Evolutionary conservation across 768 basidiomycete species (phyloP), one percentile per base, ranked within the genome.

Genomic region (Auricularia auricula-judae): DNA sequence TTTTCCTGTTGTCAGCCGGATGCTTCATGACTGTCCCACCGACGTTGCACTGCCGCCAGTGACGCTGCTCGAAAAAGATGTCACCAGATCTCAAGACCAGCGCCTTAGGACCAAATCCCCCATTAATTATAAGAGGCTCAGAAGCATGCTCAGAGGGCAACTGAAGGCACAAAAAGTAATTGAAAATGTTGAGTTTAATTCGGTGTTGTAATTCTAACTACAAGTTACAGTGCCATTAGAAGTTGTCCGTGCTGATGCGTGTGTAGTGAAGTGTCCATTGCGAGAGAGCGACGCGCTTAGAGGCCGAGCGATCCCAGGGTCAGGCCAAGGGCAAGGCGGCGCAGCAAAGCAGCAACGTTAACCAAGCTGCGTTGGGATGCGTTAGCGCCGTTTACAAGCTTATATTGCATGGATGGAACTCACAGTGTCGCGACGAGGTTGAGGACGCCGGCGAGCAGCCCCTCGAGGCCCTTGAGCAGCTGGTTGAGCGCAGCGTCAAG

Each of bases 371-470:
- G 23, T 66, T 35, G 21, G 34, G 43, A 29, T 11, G 36, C 10
- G 3, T 23, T 3, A 51, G n/a, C 36, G 36, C 7, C 51, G n/a
- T 16, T 18, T 5, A 12, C 3, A 5, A 18, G 10, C 5, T 0
- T 14, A 5, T 8, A 18, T 18, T 51, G 21, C 29, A 51, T 34
- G 29, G 14, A 33, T 14, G 21, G 12, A 18, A 47, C 71, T 61
- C 34, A 72, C 72, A 71, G 39, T 8, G 47, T 64, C 10, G 73
- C 69, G 56, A 74, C 72, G 64, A 74, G 70, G 62, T 65, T 69
- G 59, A 74, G 69, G 29, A 72, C 70, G 47, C 73, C 74, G 23
- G 70, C 71, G 36, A 74, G 68, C 62, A 74, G 69, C 18, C 47
- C 67, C 61, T 74, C 72, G 29, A 74, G 69, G 29, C 72, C 71